Base-by-base conservation (phyloP, 495 filamentous ascomycete species). In the Achaetomiella virescens region DNA sequence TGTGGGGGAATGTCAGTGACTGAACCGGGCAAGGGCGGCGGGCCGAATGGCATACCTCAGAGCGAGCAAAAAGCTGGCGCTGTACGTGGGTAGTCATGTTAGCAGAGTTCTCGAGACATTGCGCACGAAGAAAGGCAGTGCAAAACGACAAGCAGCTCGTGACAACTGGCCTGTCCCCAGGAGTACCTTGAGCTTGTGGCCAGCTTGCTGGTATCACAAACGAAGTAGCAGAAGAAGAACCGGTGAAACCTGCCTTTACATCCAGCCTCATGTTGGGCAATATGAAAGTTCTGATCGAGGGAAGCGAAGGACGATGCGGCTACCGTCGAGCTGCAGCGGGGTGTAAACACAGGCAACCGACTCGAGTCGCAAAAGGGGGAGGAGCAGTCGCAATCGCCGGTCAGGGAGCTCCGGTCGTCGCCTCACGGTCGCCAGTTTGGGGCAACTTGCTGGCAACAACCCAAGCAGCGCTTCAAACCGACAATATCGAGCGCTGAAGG, bases 191-290 rank as follows among this genome's bases (percentile, higher is more conserved):
- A 45, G 41, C 48, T 59, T 57, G 62, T 38, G 55, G 57, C 59
- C 59, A 55, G 52, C 22, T 49, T 54, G 46, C 53, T 37, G 40
- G 61, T 58, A 53, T 42, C 46, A 57, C 55, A 52, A 6, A 44
- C 29, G 29, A 15, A 48, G 46, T 20, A 18, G 35, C 41, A 51
- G 14, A 52, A 37, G 31, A 40, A 52, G 46, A 41, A 52, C 54
- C 45, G 41, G 52, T 43, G 54, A 60, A 53, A 75, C 85, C 65
- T 80, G 90, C 90, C 88, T 95, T 95, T 41, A 95, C 83, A 73
- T 96, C 90, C 70, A 96, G 79, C 73, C 86, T 86, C 90, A 93
- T 95, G 62, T 72, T 90, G 77, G 72, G 44, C 54, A 21, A 57
- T 9, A 37, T 12, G 45, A 18, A 49, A 22, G 15, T 47, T 12